Evolutionary conservation across 2,329 filamentous ascomycete species (phyloP).

Genomic region (Lachnellula suecica): DNA sequence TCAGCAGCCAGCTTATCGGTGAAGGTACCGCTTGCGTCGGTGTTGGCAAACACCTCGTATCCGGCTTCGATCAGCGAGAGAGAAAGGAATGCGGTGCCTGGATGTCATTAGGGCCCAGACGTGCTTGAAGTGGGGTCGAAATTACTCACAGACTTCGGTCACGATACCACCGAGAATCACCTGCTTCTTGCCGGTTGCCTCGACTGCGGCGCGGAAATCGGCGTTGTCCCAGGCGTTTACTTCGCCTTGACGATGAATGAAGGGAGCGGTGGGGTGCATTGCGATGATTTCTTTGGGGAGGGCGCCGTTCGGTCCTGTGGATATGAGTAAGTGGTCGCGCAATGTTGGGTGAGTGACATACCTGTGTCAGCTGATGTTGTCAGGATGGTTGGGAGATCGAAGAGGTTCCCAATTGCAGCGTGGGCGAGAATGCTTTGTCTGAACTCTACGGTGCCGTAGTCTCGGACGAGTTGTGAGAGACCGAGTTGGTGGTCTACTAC

Average conservation of each 20-base stretch:
- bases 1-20: slow-evolving; percentile 59
- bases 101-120: background rate
- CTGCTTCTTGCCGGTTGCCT: slow-evolving; percentile 65
- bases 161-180: slow-evolving; percentile 71
- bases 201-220: slow-evolving; percentile 65
- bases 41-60: slow-evolving; percentile 72
- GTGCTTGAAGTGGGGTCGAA: background rate
- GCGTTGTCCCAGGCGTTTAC: slow-evolving; percentile 77
- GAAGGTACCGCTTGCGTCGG: slow-evolving; percentile 69
- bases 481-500: slow-evolving; percentile 62
- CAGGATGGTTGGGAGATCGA: slow-evolving; percentile 67
- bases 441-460: slow-evolving; percentile 66
- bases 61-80: slow-evolving; percentile 70
- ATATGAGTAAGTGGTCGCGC: background rate
- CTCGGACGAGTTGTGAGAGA: slow-evolving; percentile 58
- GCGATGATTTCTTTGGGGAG: slow-evolving; percentile 68
- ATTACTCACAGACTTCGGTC: slow-evolving; percentile 65
- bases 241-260: slow-evolving; percentile 68
- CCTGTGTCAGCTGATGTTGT: slow-evolving; percentile 65
- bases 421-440: slow-evolving; percentile 68
- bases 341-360: slow-evolving; percentile 15
- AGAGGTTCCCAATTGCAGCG: slow-evolving; percentile 62
- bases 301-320: slow-evolving; percentile 65
- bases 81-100: slow-evolving; percentile 68
- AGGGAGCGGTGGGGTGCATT: slow-evolving; percentile 63